Evolutionary conservation across 345 rosid species (phyloP).

Genomic region (Bruguiera parviflora): DNA sequence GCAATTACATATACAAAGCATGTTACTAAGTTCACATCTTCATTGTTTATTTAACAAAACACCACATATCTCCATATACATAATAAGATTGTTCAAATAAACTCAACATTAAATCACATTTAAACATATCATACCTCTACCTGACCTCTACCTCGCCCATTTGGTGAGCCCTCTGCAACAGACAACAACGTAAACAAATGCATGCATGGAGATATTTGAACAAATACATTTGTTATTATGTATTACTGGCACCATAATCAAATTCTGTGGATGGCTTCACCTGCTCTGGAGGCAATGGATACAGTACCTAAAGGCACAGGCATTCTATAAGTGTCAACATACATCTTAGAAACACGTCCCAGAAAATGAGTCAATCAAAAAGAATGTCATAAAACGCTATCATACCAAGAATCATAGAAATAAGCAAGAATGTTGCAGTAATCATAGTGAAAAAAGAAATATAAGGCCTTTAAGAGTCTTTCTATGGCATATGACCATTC

Average conservation of each 20-base stretch:
- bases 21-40: not conserved
- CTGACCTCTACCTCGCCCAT: conserved; percentile 62
- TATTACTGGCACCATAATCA: conserved; percentile 66
- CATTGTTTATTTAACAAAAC: not conserved
- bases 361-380: not conserved
- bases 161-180: conserved; percentile 65
- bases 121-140: conserved; percentile 33
- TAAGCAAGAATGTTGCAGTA: too few relatives aligned
- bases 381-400: not conserved
- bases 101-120: not conserved
- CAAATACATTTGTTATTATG: not conserved
- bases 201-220: not conserved
- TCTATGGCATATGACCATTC: too few relatives aligned
- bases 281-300: conserved; percentile 62
- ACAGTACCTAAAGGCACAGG: conserved; percentile 49
- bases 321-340: not conserved
- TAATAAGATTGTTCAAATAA: not conserved
- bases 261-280: conserved; percentile 49
- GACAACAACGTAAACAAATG: not conserved
- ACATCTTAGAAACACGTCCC: too few relatives aligned
- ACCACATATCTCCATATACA: not conserved
- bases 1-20: not conserved
- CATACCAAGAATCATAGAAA: too few relatives aligned
- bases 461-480: too few relatives aligned
- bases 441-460: too few relatives aligned